Evolutionary conservation across 2,329 filamentous ascomycete genomes (phyloP), one percentile per base, ranked within the genome.

Genomic region (Xylaria sp.): DNA sequence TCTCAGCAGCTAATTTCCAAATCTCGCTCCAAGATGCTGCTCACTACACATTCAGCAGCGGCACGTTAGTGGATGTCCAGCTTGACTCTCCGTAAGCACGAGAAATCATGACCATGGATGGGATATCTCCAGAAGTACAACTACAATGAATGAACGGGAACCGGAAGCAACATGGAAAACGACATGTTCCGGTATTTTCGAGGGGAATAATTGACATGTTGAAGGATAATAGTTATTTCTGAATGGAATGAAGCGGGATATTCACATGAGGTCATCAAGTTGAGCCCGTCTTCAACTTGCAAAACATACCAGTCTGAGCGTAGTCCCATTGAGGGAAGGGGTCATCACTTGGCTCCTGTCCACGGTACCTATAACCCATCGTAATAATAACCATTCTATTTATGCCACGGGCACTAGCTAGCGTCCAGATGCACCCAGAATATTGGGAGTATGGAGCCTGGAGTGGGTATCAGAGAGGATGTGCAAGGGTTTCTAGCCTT

Each of bases 371-470:
- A 25, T 66, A 63, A 46, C 51, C 61, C 46, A 63, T 44, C 57
- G 57, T 61, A 72, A 72, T 72, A 58, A 71, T 72, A 58, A 12
- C 23, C 32, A 74, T 72, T 73, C 66, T 68, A 74, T 70, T 69
- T 71, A 71, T 63, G 64, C 69, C 70, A 65, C 64, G 67, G 66
- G 63, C 68, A 70, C 59, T 58, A 62, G 39, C 41, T 51, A 64
- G 66, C 55, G 58, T 70, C 70, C 52, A 63, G 74, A 67, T 72
- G 72, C 68, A 77, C 75, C 77, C 76, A 74, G 76, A 74, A 77
- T 77, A 76, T 77, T 79, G 76, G 77, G 76, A 77, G 72, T 71
- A 77, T 76, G 69, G 75, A 73, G 73, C 71, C 57, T 72, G 68
- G 74, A 70, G 73, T 76, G 73, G 72, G 66, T 69, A 72, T 71